These are phyloP conservation scores for Suhomyces bokatorum DNA, from an alignment of 1,139 yeast species.

Conservation along the genomic window DNA sequence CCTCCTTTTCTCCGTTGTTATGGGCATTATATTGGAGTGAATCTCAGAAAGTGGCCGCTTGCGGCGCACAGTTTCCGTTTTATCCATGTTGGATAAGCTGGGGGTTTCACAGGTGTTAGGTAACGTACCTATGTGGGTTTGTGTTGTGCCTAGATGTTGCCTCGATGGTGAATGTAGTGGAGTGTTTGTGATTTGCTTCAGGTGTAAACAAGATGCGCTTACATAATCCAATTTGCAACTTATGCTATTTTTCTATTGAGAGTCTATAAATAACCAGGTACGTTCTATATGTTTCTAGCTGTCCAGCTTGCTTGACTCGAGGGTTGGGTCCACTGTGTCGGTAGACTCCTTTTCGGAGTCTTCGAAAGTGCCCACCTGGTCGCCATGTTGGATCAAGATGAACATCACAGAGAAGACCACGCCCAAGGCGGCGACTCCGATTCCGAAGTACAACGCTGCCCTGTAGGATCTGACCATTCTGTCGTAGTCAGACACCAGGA, in stretches of 20 bases:
- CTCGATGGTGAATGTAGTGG: not conserved
- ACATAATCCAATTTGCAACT: slow-evolving; percentile 4
- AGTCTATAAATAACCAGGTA: not conserved
- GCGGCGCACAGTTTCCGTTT: slow-evolving; percentile 2
- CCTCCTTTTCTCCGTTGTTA: slow-evolving; percentile 4
- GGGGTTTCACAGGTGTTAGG: not conserved
- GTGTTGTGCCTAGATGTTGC: not conserved
- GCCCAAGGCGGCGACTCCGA: slow-evolving; percentile 39
- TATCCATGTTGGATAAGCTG: not conserved
- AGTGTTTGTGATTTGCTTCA: slow-evolving; percentile 5
- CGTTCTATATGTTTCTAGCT: not conserved
- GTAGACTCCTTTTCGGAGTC: slow-evolving; percentile 1
- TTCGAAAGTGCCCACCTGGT: slow-evolving; percentile 11
- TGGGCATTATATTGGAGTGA: slow-evolving; percentile 6
- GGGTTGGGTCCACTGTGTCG: not conserved
- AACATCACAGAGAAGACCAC: slow-evolving; percentile 32
- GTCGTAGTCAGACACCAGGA: slow-evolving; percentile 14
- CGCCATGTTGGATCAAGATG: slow-evolving; percentile 26
- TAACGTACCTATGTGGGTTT: not conserved
- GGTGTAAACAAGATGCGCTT: slow-evolving; percentile 4
- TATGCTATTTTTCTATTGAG: not conserved
- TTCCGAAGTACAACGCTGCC: slow-evolving; percentile 45
- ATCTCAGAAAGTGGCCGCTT: slow-evolving; percentile 12
- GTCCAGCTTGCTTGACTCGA: not conserved
- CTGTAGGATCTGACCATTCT: slow-evolving; percentile 38